Percentiles rank a stretch among this genome's conserved stretches.
Evolutionary conservation across 352 stramenopile species (phyloP).

Genomic region (Phytophthora citricola): DNA sequence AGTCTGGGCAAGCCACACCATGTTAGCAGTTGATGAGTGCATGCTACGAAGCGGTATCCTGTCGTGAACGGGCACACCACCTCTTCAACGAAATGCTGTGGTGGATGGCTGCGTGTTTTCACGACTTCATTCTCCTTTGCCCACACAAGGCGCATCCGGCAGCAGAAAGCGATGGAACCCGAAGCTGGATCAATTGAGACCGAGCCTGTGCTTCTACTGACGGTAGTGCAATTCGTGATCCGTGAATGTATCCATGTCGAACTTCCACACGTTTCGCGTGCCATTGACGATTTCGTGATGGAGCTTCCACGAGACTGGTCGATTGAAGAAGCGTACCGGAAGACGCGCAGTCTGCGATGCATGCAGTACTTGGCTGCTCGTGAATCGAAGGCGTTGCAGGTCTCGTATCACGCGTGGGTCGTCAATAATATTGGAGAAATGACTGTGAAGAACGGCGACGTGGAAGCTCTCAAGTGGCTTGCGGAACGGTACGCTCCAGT

Average conservation of each 20-base stretch:
- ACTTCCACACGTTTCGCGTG: conserved; percentile 15
- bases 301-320: conserved; percentile 12
- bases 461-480: conserved; percentile 19
- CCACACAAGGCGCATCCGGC: background rate
- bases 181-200: background rate
- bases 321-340: conserved; percentile 19
- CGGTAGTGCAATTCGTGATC: conserved; percentile 19
- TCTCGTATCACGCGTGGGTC: conserved; percentile 16
- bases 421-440: conserved; percentile 21
- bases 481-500: conserved; percentile 10
- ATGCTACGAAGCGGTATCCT: conserved; percentile 1
- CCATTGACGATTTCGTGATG: conserved; percentile 18
- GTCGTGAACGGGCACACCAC: too few relatives aligned
- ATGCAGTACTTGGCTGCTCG: conserved; percentile 23
- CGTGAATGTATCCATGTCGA: conserved; percentile 18
- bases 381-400: background rate
- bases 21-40: conserved; percentile 11
- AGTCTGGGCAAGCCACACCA: conserved; percentile 4
- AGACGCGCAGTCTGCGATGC: conserved; percentile 22
- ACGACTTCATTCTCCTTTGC: conserved; percentile 8
- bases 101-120: background rate
- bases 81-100: too few relatives aligned
- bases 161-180: background rate
- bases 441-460: conserved; percentile 11
- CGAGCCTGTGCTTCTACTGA: conserved; percentile 4